Base-by-base conservation (phyloP, 192 early-diverging fungal genomes). In the Paraglomus brasilianum region DNA sequence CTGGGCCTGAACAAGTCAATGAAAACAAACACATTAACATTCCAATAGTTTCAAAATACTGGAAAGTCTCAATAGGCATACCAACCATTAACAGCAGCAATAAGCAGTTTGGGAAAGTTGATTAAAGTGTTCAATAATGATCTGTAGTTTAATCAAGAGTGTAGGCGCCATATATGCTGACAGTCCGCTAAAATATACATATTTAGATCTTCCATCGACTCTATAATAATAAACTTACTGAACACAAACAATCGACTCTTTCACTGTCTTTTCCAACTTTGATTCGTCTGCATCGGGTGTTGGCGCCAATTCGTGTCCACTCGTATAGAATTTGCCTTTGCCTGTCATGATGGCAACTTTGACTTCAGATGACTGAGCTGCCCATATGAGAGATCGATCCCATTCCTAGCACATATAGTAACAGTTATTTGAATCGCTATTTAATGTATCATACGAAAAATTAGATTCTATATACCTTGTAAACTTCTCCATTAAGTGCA, bases 51-150 rank as follows among this genome's bases (percentile, higher is more conserved):
- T 36, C 4, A n/a, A 39, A 9, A 2, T 10, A 2, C 13, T 67
- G 0, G 41, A 14, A 53, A 59, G 49, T 30, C 9, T 15, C 15
- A 6, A 42, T 13, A 80, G 8, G 6, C 40, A 5, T 55, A 9
- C 38, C 21, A 77, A 81, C 85, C 90, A 69, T 92, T 89, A 52
- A 90, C 78, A 15, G 85, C 88, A 15, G 80, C 88, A 67, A 92
- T 85, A 10, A 92, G 77, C 9, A 90, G 73, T 56, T 89, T 86
- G 39, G 88, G 90, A 51, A 86, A 90, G 45, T 81, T 74, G 38
- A 92, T 86, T 72, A 89, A 30, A 30, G 30, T 30, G 3, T 30
- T 30, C 30, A 61, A 5, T 78, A 66, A 49, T 52, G 47, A 45
- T 82, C 75, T 30, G 30, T 30, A 30, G 3, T 30, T 30, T 30